Base-by-base conservation (phyloP, 129 eudicot species). In the Flaveria sonorensis region DNA sequence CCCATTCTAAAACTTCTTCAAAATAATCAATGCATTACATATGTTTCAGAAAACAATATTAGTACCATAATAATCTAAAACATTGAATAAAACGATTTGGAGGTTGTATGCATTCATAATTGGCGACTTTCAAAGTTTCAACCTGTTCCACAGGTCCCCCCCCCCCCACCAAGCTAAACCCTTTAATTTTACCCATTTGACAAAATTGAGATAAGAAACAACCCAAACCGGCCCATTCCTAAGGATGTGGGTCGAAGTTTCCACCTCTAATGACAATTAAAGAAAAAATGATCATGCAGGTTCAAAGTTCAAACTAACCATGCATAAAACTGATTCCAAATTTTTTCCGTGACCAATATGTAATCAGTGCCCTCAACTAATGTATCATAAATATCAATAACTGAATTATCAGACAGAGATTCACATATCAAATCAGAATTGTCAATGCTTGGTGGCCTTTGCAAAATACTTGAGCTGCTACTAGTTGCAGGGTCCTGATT, bases 291-390 rank as follows among this genome's bases (percentile, higher is more conserved):
- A 10, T 18, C 68, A 47, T 43, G 76, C 24, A 79, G 63, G 56
- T 43, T 62, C 48, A 28, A 71, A 78, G 56, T 43, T 62, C 48
- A 28, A 71, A 78, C 95, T 84, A 82, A 93, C 98, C 98, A 93
- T 45, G 86, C 77, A 70, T 88, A 70, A 47, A 93, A 73, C 45
- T 89, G 92, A 80, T 88, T 89, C 98, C 98, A 93, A 39, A 89
- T 90, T 56, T 80, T 89, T 80, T 93, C 79, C 1, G 98, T 96
- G 73, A 93, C 87, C 80, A 91, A 83, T 74, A 90, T 86, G 82
- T 91, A 93, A 79, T 93, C 90, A 12, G 96, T 89, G 80, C 98
- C 98, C 83, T 93, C 98, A 7, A 89, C 92, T 77, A 93, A 86
- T 63, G 89, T 87, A 59, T 91, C 93, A 81, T 85, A 84, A 67